Percentiles rank a stretch among this genome's conserved stretches.
Conservation (phyloP, 1,139 yeast species). For the Protomyces lactucae-debilis region DNA sequence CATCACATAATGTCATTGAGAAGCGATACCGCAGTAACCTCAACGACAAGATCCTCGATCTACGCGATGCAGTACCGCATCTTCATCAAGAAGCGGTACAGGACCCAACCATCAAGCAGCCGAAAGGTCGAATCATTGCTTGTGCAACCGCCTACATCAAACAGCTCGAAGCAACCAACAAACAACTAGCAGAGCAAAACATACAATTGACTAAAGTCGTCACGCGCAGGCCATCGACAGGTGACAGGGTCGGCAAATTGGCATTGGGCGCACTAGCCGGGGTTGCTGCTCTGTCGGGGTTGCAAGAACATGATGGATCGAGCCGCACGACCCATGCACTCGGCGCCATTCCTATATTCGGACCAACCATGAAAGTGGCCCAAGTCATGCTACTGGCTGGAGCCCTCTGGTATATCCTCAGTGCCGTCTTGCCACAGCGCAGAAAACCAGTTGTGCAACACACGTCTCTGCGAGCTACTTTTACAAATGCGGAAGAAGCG, state of each 20-base stretch:
- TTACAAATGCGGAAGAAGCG: not conserved
- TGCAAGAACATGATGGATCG: constrained; percentile 6
- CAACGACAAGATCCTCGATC: constrained; percentile 64
- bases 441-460: not conserved
- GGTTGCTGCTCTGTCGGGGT: constrained; percentile 36
- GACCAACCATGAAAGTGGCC: not conserved
- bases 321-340: not conserved
- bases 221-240: constrained; percentile 2
- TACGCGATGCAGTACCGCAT: constrained; percentile 71
- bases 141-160: constrained; percentile 87
- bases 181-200: constrained; percentile 53
- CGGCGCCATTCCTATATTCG: not conserved
- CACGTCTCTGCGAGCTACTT: not conserved
- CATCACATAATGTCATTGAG: constrained; percentile 77
- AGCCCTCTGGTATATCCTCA: not conserved
- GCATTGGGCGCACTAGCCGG: constrained; percentile 44
- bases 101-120: constrained; percentile 37
- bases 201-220: constrained; percentile 41
- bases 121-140: constrained; percentile 75
- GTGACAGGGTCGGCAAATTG: constrained; percentile 35
- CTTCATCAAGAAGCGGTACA: constrained; percentile 43
- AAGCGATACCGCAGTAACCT: constrained; percentile 73
- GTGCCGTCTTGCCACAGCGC: not conserved
- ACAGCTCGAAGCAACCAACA: constrained; percentile 71
- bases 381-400: not conserved